phyloP scores from a whole-genome alignment of 2,329 filamentous ascomycete species.

The Calonectria honghensis region DNA sequence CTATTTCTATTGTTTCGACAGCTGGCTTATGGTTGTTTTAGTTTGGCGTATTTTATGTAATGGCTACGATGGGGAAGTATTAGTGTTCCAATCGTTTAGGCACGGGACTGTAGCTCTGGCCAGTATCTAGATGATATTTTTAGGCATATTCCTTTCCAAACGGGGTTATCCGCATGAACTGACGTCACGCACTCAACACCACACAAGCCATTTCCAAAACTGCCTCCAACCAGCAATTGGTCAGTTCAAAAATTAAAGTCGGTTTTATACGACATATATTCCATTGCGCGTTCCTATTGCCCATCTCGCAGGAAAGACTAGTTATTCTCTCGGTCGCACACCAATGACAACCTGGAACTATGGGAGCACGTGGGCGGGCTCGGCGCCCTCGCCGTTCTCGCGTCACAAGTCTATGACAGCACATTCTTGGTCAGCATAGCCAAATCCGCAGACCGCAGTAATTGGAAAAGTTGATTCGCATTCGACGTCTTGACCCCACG shows the following conservation, averaged over 20 bases:
- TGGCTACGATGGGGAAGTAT: neutral
- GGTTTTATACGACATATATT: neutral
- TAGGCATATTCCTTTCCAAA: neutral
- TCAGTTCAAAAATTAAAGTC: neutral
- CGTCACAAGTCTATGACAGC: slow-evolving; percentile 10
- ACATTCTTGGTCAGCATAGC: slow-evolving; percentile 31
- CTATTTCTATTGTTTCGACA: neutral
- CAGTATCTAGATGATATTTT: neutral
- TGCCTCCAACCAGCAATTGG: neutral
- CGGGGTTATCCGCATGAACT: neutral
- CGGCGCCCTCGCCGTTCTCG: slow-evolving; percentile 34
- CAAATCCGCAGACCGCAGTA: slow-evolving; percentile 1
- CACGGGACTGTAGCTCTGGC: neutral
- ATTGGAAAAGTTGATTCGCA: neutral
- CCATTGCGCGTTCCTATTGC: neutral
- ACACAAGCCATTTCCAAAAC: neutral
- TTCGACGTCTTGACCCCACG: slow-evolving; percentile 7
- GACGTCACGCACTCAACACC: neutral
- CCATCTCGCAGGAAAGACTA: neutral
- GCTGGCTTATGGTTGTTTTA: neutral
- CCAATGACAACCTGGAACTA: neutral
- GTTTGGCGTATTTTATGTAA: neutral
- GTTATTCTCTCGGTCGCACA: neutral
- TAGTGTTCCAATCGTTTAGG: neutral
- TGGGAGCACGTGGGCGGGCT: slow-evolving; percentile 19